A percentile compares a stretch with the other conserved stretches of the same genome.
Conservation (phyloP, 2,329 filamentous ascomycete species). For the Colletotrichum orbiculare region DNA sequence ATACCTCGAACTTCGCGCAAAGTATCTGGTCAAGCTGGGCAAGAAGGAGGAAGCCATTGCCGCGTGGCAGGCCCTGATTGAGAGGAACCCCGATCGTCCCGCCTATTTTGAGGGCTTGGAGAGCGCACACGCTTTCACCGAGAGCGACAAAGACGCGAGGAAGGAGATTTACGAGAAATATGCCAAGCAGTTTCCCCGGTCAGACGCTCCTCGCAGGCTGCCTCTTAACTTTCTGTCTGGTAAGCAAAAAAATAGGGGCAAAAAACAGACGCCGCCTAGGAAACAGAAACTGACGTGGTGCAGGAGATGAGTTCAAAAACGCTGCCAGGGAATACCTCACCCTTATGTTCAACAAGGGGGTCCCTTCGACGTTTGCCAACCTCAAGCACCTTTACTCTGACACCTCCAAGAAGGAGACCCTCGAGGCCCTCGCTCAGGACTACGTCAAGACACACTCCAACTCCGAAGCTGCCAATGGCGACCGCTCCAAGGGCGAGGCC, state of each 20-base stretch:
- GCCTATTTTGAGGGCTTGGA: conserved; percentile 86
- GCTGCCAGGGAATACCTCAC: conserved; percentile 84
- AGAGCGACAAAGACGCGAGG: conserved; percentile 69
- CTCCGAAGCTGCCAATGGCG: conserved; percentile 54
- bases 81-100: conserved; percentile 88
- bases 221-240: conserved; percentile 89
- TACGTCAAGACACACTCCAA: conserved; percentile 75
- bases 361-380: conserved; percentile 96
- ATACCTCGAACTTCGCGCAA: conserved; percentile 85
- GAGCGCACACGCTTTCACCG: conserved; percentile 47
- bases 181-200: conserved; percentile 81
- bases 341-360: conserved; percentile 88
- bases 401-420: conserved; percentile 77
- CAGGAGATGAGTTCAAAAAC: conserved; percentile 81
- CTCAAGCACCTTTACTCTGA: conserved; percentile 92
- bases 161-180: conserved; percentile 82
- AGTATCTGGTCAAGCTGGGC: conserved; percentile 83
- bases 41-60: conserved; percentile 83
- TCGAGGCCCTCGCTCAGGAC: conserved; percentile 80
- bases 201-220: conserved; percentile 86
- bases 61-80: conserved; percentile 83
- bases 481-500: conserved; percentile 72
- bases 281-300: conserved; percentile 32
- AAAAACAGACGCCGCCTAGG: conserved; percentile 79
- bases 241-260: conserved; percentile 69